phyloP scores from a whole-genome alignment of 1,284 basidiomycete genomes.

The Blastosporella zonata region DNA sequence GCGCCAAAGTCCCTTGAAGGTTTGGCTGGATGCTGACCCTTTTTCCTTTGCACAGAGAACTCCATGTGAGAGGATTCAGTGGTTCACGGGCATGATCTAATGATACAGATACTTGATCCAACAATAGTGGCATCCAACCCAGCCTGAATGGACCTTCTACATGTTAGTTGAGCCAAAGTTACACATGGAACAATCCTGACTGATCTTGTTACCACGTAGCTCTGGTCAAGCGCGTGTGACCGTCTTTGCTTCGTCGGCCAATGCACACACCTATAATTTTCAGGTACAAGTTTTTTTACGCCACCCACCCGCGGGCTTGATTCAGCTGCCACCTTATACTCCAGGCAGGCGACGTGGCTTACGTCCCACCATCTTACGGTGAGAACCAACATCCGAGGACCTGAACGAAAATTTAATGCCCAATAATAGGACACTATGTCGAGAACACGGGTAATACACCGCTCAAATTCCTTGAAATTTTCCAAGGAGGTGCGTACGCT shows the following conservation, averaged over 20 bases:
- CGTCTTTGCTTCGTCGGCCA: conserved; percentile 53
- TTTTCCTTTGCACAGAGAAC: conserved; percentile 33
- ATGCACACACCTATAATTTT: conserved; percentile 64
- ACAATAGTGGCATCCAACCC: conserved; percentile 65
- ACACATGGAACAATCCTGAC: background rate
- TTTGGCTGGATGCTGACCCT: background rate
- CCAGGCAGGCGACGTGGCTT: conserved; percentile 58
- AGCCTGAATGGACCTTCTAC: conserved; percentile 62
- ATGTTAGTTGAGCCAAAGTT: conserved; percentile 27
- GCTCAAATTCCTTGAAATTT: conserved; percentile 59
- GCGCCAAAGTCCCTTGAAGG: conserved; percentile 9
- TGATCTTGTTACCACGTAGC: conserved; percentile 23
- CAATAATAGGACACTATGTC: conserved; percentile 54
- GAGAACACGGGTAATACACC: conserved; percentile 67
- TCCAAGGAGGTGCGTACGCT: conserved; percentile 44
- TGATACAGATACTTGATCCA: background rate
- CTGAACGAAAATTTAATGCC: background rate
- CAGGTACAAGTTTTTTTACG: conserved; percentile 35
- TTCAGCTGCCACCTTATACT: conserved; percentile 13
- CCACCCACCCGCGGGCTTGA: background rate
- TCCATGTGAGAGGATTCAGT: conserved; percentile 41
- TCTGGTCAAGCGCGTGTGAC: conserved; percentile 53
- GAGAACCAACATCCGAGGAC: background rate
- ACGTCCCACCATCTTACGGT: conserved; percentile 52
- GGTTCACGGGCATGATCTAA: no score